Percentiles rank a stretch among this genome's conserved stretches.
Evolutionary conservation across 139 green algal genomes (phyloP).

Genomic region (Picochlorum sp.): DNA sequence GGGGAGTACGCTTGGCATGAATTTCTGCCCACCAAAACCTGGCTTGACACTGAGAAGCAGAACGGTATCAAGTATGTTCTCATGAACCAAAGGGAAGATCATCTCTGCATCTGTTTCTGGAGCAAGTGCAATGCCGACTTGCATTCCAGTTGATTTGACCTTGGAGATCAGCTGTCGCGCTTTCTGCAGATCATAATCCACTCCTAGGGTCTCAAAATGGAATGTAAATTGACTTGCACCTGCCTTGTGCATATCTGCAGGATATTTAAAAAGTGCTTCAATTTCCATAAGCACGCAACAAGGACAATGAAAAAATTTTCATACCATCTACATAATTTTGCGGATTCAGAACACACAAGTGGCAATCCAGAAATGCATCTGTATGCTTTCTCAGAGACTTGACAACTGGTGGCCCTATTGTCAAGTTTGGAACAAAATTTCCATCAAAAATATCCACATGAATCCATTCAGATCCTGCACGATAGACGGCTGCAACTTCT

Average conservation of each 20-base stretch:
- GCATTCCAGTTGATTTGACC: conserved; percentile 58
- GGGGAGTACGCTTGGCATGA: conserved; percentile 48
- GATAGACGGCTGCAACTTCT: conserved; percentile 61
- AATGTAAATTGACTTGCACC: conserved; percentile 87
- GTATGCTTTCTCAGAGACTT: conserved; percentile 68
- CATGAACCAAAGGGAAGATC: conserved; percentile 35
- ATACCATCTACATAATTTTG: conserved; percentile 23
- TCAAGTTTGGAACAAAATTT: conserved; percentile 94
- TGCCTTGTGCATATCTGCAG: conserved; percentile 47
- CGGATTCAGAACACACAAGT: conserved; percentile 42
- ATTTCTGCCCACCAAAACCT: conserved; percentile 84
- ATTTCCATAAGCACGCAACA: neutral
- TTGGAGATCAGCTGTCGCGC: conserved; percentile 21
- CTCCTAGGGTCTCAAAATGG: conserved; percentile 67
- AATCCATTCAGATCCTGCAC: conserved; percentile 68
- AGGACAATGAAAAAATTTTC: too few relatives aligned
- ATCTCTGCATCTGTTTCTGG: conserved; percentile 56
- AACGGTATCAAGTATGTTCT: conserved; percentile 41
- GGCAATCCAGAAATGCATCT: conserved; percentile 82
- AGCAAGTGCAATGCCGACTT: conserved; percentile 64
- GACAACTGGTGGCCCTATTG: conserved; percentile 78
- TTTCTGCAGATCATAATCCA: conserved; percentile 13
- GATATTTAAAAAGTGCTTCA: conserved; percentile 1
- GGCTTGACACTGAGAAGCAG: conserved; percentile 75
- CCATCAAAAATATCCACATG: conserved; percentile 69